These are phyloP conservation scores for Annulohypoxylon stygium DNA, from an alignment of 495 filamentous ascomycete species.

Conservation along the genomic window DNA sequence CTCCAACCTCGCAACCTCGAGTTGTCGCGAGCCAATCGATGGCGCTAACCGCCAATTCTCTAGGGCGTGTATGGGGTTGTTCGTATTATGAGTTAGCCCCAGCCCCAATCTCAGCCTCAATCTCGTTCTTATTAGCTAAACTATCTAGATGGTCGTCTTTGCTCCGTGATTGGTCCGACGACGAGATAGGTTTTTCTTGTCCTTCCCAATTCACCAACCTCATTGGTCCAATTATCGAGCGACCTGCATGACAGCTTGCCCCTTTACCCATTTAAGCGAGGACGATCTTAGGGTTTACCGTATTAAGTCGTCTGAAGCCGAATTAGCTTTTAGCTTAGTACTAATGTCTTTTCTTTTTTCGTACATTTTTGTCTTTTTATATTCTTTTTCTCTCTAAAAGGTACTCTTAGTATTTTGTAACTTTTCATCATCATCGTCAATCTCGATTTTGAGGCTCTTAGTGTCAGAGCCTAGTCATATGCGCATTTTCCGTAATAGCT, in stretches of 20 bases:
- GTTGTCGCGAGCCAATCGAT: conserved; percentile 32
- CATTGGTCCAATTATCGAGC: conserved; percentile 28
- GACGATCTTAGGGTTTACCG: conserved; percentile 13
- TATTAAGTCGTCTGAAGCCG: conserved; percentile 13
- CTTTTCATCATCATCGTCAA: conserved; percentile 3
- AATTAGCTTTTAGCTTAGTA: conserved; percentile 17
- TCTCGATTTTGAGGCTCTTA: background rate
- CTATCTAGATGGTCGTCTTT: conserved; percentile 3
- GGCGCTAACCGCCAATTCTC: conserved; percentile 4
- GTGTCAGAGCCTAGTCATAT: background rate
- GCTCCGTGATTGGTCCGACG: conserved; percentile 20
- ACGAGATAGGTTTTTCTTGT: conserved; percentile 17
- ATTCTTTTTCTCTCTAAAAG: background rate
- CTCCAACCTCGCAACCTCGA: conserved; percentile 4
- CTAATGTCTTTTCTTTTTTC: background rate
- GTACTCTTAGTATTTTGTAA: background rate
- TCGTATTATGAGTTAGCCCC: conserved; percentile 44
- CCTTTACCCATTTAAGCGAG: conserved; percentile 26
- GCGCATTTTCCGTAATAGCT: background rate
- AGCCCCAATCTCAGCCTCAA: conserved; percentile 44
- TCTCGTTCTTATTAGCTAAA: conserved; percentile 36
- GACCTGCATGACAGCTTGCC: conserved; percentile 5
- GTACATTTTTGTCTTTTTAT: background rate
- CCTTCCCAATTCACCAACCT: conserved; percentile 10
- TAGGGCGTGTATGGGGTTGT: conserved; percentile 16